A percentile compares a stretch with the other conserved stretches of the same genome.
Evolutionary conservation across 1,139 yeast genomes (phyloP).

Genomic region (Kluyveromyces sp.): DNA sequence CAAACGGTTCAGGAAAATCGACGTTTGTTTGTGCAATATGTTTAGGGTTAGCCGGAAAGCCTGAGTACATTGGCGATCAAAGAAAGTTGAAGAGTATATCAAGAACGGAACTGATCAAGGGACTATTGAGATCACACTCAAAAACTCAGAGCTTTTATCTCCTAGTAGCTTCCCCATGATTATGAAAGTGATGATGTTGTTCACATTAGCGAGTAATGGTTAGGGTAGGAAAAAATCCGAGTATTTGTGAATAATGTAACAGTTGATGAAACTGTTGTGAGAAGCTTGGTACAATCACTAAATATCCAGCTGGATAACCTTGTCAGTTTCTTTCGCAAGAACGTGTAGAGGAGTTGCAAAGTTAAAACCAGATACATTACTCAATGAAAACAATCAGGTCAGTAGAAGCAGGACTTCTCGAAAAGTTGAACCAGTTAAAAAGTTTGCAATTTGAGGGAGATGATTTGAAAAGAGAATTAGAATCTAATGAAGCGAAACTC

Average conservation of each 20-base stretch:
- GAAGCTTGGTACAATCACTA: constrained; percentile 38
- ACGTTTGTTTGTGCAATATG: constrained; percentile 93
- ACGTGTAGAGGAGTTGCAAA: constrained; percentile 86
- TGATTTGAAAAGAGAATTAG: constrained; percentile 35
- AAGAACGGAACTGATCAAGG: constrained; percentile 60
- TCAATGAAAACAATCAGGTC: constrained; percentile 80
- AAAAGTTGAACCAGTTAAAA: constrained; percentile 43
- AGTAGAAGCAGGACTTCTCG: constrained; percentile 48
- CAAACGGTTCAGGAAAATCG: constrained; percentile 95
- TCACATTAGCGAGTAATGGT: constrained; percentile 39
- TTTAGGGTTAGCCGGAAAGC: constrained; percentile 77
- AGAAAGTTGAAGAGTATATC: constrained; percentile 59
- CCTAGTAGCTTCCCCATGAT: constrained; percentile 21
- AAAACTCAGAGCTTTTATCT: constrained; percentile 34
- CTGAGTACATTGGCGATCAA: constrained; percentile 72
- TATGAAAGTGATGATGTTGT: constrained; percentile 25
- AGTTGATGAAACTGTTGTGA: constrained; percentile 41
- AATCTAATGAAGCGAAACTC: constrained; percentile 22
- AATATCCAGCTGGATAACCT: constrained; percentile 85
- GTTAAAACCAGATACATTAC: constrained; percentile 63
- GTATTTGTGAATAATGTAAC: constrained; percentile 54
- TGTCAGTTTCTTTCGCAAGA: constrained; percentile 97
- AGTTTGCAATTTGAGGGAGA: constrained; percentile 36
- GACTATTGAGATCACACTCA: constrained; percentile 57
- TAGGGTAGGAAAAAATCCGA: constrained; percentile 41